These are phyloP conservation scores for Globisporangium orthogonon DNA, from an alignment of 352 stramenopile species.

Conservation along the genomic window DNA sequence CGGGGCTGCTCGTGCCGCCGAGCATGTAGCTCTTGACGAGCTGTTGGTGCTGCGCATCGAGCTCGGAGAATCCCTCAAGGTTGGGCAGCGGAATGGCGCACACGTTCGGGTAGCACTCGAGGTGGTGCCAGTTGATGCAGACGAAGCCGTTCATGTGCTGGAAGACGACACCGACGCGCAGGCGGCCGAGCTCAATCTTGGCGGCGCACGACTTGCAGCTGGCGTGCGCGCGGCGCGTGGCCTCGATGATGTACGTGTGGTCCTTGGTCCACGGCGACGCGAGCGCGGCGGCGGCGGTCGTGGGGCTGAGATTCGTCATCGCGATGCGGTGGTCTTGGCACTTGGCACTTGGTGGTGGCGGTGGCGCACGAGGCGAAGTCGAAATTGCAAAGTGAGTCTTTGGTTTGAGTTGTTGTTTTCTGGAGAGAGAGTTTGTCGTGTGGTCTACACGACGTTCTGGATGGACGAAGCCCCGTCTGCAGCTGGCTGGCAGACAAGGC, in stretches of 20 bases:
- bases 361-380: neutral
- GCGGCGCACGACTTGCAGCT: slow-evolving; percentile 73
- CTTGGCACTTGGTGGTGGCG: neutral
- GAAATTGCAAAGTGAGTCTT: slow-evolving; percentile 14
- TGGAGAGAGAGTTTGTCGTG: too few relatives aligned
- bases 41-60: slow-evolving; percentile 47
- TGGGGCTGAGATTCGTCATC: slow-evolving; percentile 21
- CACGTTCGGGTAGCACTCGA: slow-evolving; percentile 70
- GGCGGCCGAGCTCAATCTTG: slow-evolving; percentile 53
- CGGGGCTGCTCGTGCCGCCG: neutral
- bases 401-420: too few relatives aligned
- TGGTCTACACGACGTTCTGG: neutral
- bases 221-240: slow-evolving; percentile 53
- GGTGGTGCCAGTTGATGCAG: slow-evolving; percentile 83
- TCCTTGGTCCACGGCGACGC: slow-evolving; percentile 61
- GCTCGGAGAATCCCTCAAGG: slow-evolving; percentile 66
- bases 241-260: slow-evolving; percentile 77
- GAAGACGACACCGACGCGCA: slow-evolving; percentile 74
- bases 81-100: slow-evolving; percentile 47
- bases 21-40: slow-evolving; percentile 45
- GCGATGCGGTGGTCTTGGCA: neutral
- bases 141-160: slow-evolving; percentile 79
- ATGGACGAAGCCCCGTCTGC: neutral
- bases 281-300: slow-evolving; percentile 22
- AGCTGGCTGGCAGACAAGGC: neutral